These are phyloP conservation scores for Penicillium lagena DNA, from an alignment of 495 filamentous ascomycete species.

Conservation along the genomic window DNA sequence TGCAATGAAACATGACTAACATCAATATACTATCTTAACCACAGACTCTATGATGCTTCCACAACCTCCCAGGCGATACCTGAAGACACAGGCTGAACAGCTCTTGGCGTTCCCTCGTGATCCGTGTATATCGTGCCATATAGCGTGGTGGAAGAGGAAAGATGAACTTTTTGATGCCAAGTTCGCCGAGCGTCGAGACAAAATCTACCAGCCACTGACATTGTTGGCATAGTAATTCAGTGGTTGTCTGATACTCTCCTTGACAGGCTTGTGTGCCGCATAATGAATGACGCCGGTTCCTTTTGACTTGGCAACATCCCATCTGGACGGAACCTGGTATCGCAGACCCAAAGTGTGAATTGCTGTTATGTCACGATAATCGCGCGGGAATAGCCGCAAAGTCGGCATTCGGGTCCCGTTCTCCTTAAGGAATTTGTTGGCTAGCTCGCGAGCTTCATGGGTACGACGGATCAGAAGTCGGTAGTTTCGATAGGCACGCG, in stretches of 20 bases:
- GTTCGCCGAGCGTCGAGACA: constrained; percentile 45
- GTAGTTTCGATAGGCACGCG: too few relatives aligned
- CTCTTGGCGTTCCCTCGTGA: too few relatives aligned
- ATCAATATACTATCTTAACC: too few relatives aligned
- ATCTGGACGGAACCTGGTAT: constrained; percentile 24
- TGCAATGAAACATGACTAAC: too few relatives aligned
- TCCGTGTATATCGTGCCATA: constrained; percentile 55
- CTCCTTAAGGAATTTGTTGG: constrained; percentile 40
- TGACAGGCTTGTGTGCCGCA: constrained; percentile 54
- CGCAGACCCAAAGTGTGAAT: constrained; percentile 35
- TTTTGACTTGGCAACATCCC: constrained; percentile 39
- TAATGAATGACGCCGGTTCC: constrained; percentile 61
- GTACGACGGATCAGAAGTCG: too few relatives aligned
- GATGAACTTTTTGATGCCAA: constrained; percentile 58
- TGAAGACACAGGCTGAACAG: too few relatives aligned
- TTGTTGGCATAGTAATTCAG: constrained; percentile 62
- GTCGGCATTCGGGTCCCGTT: constrained; percentile 40
- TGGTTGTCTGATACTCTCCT: constrained; percentile 46
- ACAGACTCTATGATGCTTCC: too few relatives aligned
- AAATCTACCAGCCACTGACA: constrained; percentile 58
- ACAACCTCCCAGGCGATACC: too few relatives aligned
- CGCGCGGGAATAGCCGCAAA: constrained; percentile 49
- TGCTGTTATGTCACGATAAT: constrained; percentile 47
- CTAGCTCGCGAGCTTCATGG: constrained; percentile 29
- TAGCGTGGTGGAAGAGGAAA: constrained; percentile 61